These are phyloP conservation scores for Pulveroboletus frians DNA, from an alignment of 768 basidiomycete species.

Conservation along the genomic window DNA sequence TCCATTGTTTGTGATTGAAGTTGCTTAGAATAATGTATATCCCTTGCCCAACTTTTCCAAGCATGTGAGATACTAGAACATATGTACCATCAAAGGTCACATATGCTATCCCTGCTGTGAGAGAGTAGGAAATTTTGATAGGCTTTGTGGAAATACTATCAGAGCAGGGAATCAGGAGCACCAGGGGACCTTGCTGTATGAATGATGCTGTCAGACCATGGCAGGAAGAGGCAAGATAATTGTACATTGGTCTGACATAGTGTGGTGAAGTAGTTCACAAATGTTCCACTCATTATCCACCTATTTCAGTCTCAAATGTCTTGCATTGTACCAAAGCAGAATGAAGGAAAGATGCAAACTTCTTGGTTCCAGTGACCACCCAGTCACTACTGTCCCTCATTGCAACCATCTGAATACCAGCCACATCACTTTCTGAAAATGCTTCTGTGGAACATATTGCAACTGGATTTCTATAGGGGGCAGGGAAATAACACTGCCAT, in stretches of 20 bases:
- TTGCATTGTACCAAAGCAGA: neutral
- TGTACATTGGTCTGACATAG: conserved; percentile 65
- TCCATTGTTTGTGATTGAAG: conserved; percentile 90
- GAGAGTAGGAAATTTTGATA: conserved; percentile 90
- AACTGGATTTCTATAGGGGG: conserved; percentile 76
- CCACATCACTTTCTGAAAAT: conserved; percentile 85
- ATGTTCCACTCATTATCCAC: conserved; percentile 88
- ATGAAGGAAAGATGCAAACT: conserved; percentile 41
- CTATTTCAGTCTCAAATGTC: conserved; percentile 33
- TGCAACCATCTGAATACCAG: conserved; percentile 81
- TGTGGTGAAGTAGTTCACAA: conserved; percentile 82
- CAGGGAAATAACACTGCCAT: conserved; percentile 79
- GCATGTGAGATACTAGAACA: conserved; percentile 79
- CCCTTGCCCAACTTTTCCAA: conserved; percentile 83
- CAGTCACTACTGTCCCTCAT: conserved; percentile 79
- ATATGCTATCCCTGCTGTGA: conserved; percentile 86
- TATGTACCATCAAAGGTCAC: conserved; percentile 78
- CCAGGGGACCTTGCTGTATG: conserved; percentile 61
- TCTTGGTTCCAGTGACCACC: conserved; percentile 92
- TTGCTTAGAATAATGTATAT: conserved; percentile 79
- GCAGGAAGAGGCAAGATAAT: neutral
- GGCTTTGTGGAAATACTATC: conserved; percentile 77
- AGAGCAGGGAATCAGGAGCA: conserved; percentile 68
- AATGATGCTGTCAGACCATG: conserved; percentile 1
- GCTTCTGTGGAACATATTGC: conserved; percentile 81